These are phyloP conservation scores for Pinguiococcus pyrenoidosus DNA, from an alignment of 108 stramenopile genomes.

Conservation along the genomic window DNA sequence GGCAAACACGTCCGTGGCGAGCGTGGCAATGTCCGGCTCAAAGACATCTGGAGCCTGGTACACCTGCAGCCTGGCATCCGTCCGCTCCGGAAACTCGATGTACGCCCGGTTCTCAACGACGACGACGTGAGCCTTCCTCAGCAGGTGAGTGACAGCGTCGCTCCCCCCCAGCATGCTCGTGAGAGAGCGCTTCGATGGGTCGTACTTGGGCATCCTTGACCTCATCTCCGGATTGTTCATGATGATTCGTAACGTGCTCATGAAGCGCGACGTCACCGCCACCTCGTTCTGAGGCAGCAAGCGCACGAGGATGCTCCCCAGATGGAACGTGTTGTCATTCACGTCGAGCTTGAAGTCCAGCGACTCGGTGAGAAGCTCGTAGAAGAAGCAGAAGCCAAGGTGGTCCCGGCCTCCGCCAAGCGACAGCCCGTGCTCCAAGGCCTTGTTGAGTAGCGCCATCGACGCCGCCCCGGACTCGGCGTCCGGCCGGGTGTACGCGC, in stretches of 20 bases:
- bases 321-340: conserved; percentile 76
- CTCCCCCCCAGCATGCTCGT: too few species aligned
- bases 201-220: conserved; percentile 83
- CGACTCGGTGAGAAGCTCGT: conserved; percentile 36
- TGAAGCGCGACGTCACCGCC: conserved; percentile 65
- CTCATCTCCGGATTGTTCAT: conserved; percentile 66
- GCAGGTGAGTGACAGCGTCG: too few species aligned
- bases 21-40: too few species aligned
- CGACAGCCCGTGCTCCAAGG: conserved; percentile 65
- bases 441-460: conserved; percentile 64
- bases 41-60: too few species aligned
- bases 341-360: conserved; percentile 75
- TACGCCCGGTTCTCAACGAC: too few species aligned
- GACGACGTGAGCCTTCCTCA: too few species aligned
- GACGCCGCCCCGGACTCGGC: conserved; percentile 51
- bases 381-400: conserved; percentile 83
- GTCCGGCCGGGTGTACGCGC: conserved; percentile 27
- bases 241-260: conserved; percentile 76
- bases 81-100: too few species aligned
- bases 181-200: too few species aligned
- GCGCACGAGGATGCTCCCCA: conserved; percentile 74
- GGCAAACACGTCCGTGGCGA: too few species aligned
- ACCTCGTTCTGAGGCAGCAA: conserved; percentile 73
- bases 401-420: conserved; percentile 62
- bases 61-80: too few species aligned